These are phyloP conservation scores for Aspergillus piperis DNA, from an alignment of 2,329 filamentous ascomycete species.

Conservation along the genomic window DNA sequence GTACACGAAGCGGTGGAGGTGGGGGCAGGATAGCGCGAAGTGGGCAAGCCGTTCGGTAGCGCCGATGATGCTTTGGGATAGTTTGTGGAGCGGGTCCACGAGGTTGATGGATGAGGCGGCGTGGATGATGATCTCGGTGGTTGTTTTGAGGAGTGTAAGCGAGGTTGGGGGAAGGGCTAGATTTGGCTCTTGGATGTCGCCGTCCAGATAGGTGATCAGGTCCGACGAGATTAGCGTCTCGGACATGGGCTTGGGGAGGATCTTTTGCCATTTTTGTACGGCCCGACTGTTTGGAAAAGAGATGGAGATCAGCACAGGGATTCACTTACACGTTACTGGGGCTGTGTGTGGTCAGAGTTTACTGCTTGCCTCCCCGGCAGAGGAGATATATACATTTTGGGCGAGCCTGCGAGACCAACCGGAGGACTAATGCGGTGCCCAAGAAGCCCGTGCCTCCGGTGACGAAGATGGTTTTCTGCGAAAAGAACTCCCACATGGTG, in stretches of 20 bases:
- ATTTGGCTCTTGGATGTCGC: conserved; percentile 14
- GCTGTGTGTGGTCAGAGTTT: not conserved
- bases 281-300: not conserved
- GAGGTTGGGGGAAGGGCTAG: conserved; percentile 9
- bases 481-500: conserved; percentile 22
- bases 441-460: conserved; percentile 23
- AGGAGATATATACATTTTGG: conserved; percentile 16
- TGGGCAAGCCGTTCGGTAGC: conserved; percentile 13
- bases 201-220: conserved; percentile 14
- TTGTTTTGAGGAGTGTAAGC: not conserved
- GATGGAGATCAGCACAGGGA: not conserved
- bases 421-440: conserved; percentile 17
- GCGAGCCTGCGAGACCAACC: conserved; percentile 7
- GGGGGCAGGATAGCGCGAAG: conserved; percentile 9
- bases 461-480: conserved; percentile 14
- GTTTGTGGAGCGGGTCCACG: not conserved
- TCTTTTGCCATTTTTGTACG: conserved; percentile 10
- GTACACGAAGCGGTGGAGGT: conserved; percentile 21
- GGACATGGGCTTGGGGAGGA: conserved; percentile 4
- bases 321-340: not conserved
- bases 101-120: conserved; percentile 20
- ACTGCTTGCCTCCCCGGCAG: conserved; percentile 16
- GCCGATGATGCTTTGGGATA: conserved; percentile 6
- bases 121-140: conserved; percentile 21
- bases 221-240: conserved; percentile 3